Base-by-base conservation (phyloP, 1,284 basidiomycete species). In the Trichosporon coremiiforme region DNA sequence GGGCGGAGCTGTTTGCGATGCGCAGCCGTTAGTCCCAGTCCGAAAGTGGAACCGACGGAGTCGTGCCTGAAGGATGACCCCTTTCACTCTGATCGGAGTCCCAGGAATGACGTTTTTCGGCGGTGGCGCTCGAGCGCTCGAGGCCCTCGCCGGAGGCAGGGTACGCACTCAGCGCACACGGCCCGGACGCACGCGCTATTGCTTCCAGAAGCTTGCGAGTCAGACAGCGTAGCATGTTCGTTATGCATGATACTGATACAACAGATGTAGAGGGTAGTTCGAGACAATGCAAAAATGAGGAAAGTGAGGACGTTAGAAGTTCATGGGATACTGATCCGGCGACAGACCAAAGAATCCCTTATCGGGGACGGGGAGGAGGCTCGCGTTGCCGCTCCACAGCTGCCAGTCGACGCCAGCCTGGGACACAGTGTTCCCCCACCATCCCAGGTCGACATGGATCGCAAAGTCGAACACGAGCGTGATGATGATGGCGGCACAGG, bases 401-500 rank as follows among this genome's bases (percentile, higher is more conserved):
- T 53, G 35, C 17, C 33, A 69, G 66, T 74, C 67, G 33, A 64
- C 31, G 20, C 63, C 63, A 7, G 20, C 53, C 15, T 53, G 20
- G 1, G 57, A 35, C n/a, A 66, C 68, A 1, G 22, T 47, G 70
- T 72, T 70, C 9, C 68, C 69, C 67, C 69, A 70, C 65, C 68
- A 72, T 17, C 15, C 38, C 45, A 66, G 36, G 15, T 36, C 55
- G 12, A 45, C 36, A 53, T 65, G 50, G 4, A 63, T 50, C 6
- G 53, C 62, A 45, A 73, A 65, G 53, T 53, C 62, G 50, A 65
- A 66, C 53, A 33, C 38, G 60, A 69, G 33, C 25, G 70, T 69
- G 53, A 41, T 36, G 66, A 73, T 66, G 55, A 70, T 64, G 3
- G 68, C 71, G 3, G 73, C 73, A 66, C 74, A 69, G 60, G 68